Conservation (phyloP, 2,329 filamentous ascomycete genomes). For the Lachnellula arida region DNA sequence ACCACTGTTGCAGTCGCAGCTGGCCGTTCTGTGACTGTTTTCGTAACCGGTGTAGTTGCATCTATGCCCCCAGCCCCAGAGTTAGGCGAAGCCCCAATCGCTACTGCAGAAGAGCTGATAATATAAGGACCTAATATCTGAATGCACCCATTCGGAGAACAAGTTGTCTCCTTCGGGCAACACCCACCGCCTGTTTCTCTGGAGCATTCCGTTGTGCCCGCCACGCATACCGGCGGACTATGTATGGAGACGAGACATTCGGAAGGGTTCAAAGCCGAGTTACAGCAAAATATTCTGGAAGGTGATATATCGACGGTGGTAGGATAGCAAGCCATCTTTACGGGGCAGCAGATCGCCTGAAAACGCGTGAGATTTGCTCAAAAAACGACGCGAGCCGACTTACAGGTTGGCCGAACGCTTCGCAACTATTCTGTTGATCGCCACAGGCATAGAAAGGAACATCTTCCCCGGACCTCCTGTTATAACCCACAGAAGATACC, state of each 20-base stretch:
- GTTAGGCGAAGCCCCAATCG: background rate
- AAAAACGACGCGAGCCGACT: background rate
- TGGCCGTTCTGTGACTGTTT: conserved; percentile 16
- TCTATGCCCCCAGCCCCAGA: background rate
- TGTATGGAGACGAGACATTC: conserved; percentile 17
- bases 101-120: background rate
- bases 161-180: conserved; percentile 19
- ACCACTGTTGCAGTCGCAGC: conserved; percentile 22
- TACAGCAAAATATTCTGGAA: conserved; percentile 29
- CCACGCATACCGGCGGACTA: conserved; percentile 22
- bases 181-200: conserved; percentile 25
- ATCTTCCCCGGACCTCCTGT: conserved; percentile 1
- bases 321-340: conserved; percentile 21
- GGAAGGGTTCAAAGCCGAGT: conserved; percentile 13
- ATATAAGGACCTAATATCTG: conserved; percentile 10
- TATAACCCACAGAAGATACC: background rate
- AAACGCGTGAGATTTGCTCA: background rate
- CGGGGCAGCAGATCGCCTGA: conserved; percentile 30
- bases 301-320: conserved; percentile 13
- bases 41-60: conserved; percentile 7
- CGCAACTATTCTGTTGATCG: conserved; percentile 28
- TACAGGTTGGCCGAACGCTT: conserved; percentile 25
- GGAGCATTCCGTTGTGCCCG: conserved; percentile 21
- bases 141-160: conserved; percentile 24
- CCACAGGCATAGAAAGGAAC: conserved; percentile 29